phyloP scores from a whole-genome alignment of 176 grass and related monocot species.

The Alopecurus myosuroides region DNA sequence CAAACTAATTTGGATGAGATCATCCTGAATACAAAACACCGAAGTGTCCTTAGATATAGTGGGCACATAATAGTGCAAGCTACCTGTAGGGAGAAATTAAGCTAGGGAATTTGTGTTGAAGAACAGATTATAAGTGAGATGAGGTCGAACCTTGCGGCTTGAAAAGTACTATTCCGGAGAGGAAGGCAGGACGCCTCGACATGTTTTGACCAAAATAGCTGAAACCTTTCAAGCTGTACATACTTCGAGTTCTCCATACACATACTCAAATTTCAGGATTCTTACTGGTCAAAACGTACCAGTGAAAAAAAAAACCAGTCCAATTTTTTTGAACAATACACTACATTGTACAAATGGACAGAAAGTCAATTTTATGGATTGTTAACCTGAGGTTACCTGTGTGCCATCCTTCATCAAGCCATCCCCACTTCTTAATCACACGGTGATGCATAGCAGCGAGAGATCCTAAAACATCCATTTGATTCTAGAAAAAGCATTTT shows the following conservation, averaged over 20 bases:
- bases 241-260: neutral
- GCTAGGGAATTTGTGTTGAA: neutral
- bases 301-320: neutral
- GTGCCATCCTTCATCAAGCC: too few relatives aligned
- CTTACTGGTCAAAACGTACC: neutral
- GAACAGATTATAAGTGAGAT: neutral
- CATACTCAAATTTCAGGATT: neutral
- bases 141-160: neutral
- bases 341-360: neutral
- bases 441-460: neutral
- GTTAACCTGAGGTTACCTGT: neutral
- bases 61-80: neutral
- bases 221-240: neutral
- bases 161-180: too few relatives aligned
- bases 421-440: neutral
- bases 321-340: neutral
- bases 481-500: neutral
- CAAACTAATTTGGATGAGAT: too few relatives aligned
- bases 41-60: neutral
- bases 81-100: neutral
- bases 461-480: too few relatives aligned
- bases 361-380: neutral
- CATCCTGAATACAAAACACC: neutral
- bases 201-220: neutral
- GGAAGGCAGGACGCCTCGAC: neutral